Percentiles rank a stretch among this genome's conserved stretches.
Evolutionary conservation across 345 rosid genomes (phyloP).

Genomic region (Citrus medica): DNA sequence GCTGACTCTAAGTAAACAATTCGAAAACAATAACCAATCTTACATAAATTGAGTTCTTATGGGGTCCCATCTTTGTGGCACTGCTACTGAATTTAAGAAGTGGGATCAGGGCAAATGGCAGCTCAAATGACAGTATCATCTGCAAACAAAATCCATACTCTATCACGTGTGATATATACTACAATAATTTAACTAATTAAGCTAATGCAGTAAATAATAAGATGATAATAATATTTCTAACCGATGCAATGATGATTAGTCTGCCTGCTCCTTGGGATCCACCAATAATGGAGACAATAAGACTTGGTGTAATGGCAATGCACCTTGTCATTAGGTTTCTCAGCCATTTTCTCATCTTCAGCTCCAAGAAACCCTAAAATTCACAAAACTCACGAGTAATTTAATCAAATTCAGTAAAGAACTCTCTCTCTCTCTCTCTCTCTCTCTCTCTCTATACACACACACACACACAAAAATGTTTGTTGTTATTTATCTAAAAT

Average conservation of each 20-base stretch:
- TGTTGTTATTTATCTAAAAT: neutral
- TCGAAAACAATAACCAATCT: neutral
- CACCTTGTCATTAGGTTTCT: conserved; percentile 61
- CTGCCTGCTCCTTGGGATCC: conserved; percentile 58
- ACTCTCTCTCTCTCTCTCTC: too few relatives aligned
- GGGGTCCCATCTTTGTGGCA: conserved; percentile 65
- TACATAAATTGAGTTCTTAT: conserved; percentile 56
- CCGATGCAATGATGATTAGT: conserved; percentile 67
- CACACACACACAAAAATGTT: too few relatives aligned
- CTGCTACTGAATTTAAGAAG: conserved; percentile 71
- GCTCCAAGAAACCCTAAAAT: conserved; percentile 58
- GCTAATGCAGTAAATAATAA: neutral
- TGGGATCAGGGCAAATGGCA: conserved; percentile 71
- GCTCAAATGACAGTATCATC: conserved; percentile 74
- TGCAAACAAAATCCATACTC: conserved; percentile 20
- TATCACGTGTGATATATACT: neutral
- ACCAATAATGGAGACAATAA: conserved; percentile 49
- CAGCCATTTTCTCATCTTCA: conserved; percentile 53
- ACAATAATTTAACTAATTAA: neutral
- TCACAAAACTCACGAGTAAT: neutral
- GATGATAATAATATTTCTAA: conserved; percentile 10
- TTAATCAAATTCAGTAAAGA: too few relatives aligned
- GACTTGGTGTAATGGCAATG: conserved; percentile 63
- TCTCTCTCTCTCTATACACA: too few relatives aligned
- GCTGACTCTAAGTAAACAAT: too few relatives aligned